These are phyloP conservation scores for Colletotrichum shisoi DNA, from an alignment of 2,329 filamentous ascomycete species.

Conservation along the genomic window DNA sequence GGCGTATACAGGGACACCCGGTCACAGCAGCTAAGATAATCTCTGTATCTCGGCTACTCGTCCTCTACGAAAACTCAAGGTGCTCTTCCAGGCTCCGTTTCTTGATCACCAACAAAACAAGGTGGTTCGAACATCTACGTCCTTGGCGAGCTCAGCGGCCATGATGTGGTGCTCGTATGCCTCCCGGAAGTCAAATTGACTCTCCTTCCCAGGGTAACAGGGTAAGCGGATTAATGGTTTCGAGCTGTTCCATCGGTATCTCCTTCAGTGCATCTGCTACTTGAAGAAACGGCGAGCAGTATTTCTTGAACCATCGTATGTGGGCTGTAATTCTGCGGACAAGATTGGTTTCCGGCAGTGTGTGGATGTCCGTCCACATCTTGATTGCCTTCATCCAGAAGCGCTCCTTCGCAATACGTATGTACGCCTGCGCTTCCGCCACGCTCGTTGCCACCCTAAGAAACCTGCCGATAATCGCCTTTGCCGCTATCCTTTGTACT, in stretches of 20 bases:
- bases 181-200: no score
- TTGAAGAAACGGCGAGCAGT: not conserved
- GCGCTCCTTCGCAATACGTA: slow-evolving; percentile 36
- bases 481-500: slow-evolving; percentile 34
- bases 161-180: no score
- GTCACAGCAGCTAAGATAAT: no score
- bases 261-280: not conserved
- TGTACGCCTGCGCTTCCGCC: slow-evolving; percentile 41
- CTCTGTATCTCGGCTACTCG: no score
- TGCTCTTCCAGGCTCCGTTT: no score
- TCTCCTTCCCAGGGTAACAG: not conserved
- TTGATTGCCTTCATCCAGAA: slow-evolving; percentile 38
- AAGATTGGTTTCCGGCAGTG: no score
- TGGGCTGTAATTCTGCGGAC: no score
- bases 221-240: not conserved
- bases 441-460: slow-evolving; percentile 39
- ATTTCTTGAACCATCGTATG: not conserved
- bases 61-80: no score
- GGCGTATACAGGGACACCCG: no score
- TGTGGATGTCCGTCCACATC: not conserved
- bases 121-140: no score
- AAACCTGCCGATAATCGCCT: slow-evolving; percentile 40
- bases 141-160: no score
- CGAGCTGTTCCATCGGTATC: not conserved
- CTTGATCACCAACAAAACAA: no score